Conservation (phyloP, 2,329 filamentous ascomycete species). For the Diaporthe citrichinensis region DNA sequence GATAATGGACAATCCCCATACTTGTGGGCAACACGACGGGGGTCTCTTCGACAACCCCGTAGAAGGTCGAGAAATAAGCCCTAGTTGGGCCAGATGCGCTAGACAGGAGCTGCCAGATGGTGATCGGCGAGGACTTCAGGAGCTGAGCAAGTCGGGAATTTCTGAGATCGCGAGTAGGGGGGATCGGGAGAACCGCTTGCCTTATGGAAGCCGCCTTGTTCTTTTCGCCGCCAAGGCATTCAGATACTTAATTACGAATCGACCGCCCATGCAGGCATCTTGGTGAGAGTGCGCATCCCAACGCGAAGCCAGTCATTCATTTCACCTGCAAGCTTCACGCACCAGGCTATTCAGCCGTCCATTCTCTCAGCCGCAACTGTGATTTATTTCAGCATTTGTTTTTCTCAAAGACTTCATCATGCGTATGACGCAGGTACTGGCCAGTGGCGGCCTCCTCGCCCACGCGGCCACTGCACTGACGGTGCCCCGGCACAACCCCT, state of each 20-base stretch:
- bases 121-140: conserved; percentile 10
- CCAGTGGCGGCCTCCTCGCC: background rate
- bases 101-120: conserved; percentile 14
- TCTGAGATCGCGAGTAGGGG: conserved; percentile 10
- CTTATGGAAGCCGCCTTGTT: background rate
- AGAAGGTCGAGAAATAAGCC: background rate
- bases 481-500: conserved; percentile 24
- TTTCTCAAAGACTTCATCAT: background rate
- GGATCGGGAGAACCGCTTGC: background rate
- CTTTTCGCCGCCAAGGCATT: background rate
- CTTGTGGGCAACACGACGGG: conserved; percentile 4
- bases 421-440: conserved; percentile 22
- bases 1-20: conserved; percentile 3
- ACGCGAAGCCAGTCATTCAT: conserved; percentile 23
- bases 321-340: conserved; percentile 22
- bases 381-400: background rate
- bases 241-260: conserved; percentile 25
- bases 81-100: background rate
- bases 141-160: conserved; percentile 3
- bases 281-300: conserved; percentile 1
- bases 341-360: conserved; percentile 17
- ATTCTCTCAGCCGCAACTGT: conserved; percentile 18
- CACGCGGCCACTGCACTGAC: conserved; percentile 6
- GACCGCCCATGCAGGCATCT: conserved; percentile 9
- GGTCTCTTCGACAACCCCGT: background rate